phyloP scores from a whole-genome alignment of 2,329 filamentous ascomycete genomes.

The Blastomyces parvus region DNA sequence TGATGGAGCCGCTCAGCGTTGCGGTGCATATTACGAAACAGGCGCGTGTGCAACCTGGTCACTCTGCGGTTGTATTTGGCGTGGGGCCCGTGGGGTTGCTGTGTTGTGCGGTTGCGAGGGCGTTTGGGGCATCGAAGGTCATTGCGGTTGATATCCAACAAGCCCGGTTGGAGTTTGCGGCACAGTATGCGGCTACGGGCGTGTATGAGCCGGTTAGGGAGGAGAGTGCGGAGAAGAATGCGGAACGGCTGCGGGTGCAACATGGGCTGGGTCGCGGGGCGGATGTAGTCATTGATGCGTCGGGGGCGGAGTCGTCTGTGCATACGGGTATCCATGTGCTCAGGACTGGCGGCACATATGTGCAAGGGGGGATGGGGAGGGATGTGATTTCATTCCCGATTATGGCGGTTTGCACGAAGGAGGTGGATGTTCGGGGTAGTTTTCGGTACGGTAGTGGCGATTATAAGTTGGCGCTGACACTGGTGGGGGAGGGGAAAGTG shows the following conservation, averaged over 20 bases:
- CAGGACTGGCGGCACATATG: constrained; percentile 62
- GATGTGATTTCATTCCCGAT: constrained; percentile 84
- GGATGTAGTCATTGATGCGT: constrained; percentile 72
- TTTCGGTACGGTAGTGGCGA: constrained; percentile 87
- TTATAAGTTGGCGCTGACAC: constrained; percentile 71
- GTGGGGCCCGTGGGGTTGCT: constrained; percentile 80
- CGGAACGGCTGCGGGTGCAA: constrained; percentile 54
- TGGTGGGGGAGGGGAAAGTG: constrained; percentile 63
- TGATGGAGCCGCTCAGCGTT: constrained; percentile 81
- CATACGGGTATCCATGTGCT: constrained; percentile 64
- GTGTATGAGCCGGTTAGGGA: constrained; percentile 52
- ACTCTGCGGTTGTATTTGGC: constrained; percentile 74
- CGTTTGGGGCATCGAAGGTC: constrained; percentile 75
- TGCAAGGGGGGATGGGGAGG: constrained; percentile 86
- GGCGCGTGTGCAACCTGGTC: constrained; percentile 60
- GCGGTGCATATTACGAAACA: constrained; percentile 77
- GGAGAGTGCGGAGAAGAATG: constrained; percentile 61
- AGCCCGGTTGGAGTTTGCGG: constrained; percentile 67
- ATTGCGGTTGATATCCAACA: constrained; percentile 83
- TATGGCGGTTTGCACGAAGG: constrained; percentile 79
- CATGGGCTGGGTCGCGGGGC: constrained; percentile 57
- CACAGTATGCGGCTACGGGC: constrained; percentile 50
- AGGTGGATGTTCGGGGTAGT: constrained; percentile 74
- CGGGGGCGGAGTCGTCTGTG: constrained; percentile 67
- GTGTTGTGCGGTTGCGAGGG: constrained; percentile 73